Evolutionary conservation across 2,329 filamentous ascomycete species (phyloP).

Genomic region (Cyphellophora attinorum): DNA sequence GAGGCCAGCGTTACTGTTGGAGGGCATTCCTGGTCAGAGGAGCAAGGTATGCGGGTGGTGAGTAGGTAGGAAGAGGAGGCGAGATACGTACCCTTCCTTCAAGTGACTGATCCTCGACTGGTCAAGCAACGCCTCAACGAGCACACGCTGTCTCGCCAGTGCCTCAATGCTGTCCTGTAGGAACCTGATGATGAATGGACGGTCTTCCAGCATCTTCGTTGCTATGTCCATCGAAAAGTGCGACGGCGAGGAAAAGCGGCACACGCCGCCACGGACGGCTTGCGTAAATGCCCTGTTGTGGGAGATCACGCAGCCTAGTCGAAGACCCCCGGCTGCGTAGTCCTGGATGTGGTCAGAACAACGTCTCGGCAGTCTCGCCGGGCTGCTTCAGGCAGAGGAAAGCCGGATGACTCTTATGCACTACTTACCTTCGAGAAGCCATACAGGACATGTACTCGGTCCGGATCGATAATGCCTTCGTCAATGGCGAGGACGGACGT

Average conservation of each 20-base stretch:
- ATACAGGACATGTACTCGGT: conserved; percentile 42
- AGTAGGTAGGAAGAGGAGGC: too few relatives aligned
- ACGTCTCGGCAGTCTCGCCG: too few relatives aligned
- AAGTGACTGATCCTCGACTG: background rate
- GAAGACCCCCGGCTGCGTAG: conserved; percentile 48
- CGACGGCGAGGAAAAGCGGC: conserved; percentile 39
- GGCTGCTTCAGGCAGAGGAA: too few relatives aligned
- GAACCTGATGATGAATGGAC: conserved; percentile 28
- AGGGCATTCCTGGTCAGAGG: too few relatives aligned
- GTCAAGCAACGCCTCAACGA: background rate
- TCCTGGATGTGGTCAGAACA: too few relatives aligned
- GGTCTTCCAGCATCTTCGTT: conserved; percentile 35
- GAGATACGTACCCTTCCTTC: background rate
- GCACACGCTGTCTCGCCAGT: background rate
- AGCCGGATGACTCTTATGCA: too few relatives aligned
- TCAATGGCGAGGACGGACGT: conserved; percentile 39
- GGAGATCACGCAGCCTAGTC: conserved; percentile 41
- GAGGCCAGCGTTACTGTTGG: background rate
- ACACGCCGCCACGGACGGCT: conserved; percentile 27
- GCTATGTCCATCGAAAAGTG: conserved; percentile 31
- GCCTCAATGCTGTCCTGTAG: background rate
- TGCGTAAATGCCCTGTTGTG: conserved; percentile 33
- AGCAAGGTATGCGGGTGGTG: too few relatives aligned
- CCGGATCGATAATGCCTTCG: conserved; percentile 36
- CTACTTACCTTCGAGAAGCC: conserved; percentile 33